Conservation (phyloP, 805 yeast genomes). For the Komagataella kurtzmanii region DNA sequence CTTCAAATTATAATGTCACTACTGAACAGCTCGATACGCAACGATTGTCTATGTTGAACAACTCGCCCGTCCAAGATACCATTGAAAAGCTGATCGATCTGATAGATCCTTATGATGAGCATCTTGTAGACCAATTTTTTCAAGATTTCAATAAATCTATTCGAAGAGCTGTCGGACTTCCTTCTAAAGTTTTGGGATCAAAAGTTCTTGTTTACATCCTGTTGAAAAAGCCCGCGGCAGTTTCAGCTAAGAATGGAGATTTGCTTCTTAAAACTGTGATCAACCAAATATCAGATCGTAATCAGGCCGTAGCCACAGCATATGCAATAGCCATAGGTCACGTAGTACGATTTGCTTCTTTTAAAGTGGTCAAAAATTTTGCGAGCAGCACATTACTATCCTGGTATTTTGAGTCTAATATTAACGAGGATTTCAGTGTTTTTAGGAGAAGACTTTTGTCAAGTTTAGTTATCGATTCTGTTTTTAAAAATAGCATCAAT, state of each 20-base stretch:
- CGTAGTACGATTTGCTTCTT: slow-evolving; percentile 46
- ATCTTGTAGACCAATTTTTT: slow-evolving; percentile 33
- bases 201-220: slow-evolving; percentile 49
- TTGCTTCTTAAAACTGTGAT: slow-evolving; percentile 43
- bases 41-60: slow-evolving; percentile 57
- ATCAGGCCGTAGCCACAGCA: slow-evolving; percentile 58
- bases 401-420: slow-evolving; percentile 47
- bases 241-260: slow-evolving; percentile 31
- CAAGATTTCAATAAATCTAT: slow-evolving; percentile 39
- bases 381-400: slow-evolving; percentile 28
- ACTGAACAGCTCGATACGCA: slow-evolving; percentile 64
- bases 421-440: slow-evolving; percentile 18
- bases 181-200: slow-evolving; percentile 81
- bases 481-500: slow-evolving; percentile 57
- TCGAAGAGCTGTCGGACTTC: slow-evolving; percentile 69
- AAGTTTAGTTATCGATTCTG: slow-evolving; percentile 49
- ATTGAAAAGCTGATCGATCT: slow-evolving; percentile 56
- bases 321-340: slow-evolving; percentile 78
- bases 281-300: slow-evolving; percentile 53
- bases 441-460: slow-evolving; percentile 28
- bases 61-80: slow-evolving; percentile 84
- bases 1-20: slow-evolving; percentile 72
- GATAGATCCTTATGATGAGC: slow-evolving; percentile 26
- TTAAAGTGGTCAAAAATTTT: slow-evolving; percentile 38
- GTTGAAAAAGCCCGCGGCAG: slow-evolving; percentile 18